phyloP scores from a whole-genome alignment of 2,329 filamentous ascomycete genomes.

The Fusarium hainanense region DNA sequence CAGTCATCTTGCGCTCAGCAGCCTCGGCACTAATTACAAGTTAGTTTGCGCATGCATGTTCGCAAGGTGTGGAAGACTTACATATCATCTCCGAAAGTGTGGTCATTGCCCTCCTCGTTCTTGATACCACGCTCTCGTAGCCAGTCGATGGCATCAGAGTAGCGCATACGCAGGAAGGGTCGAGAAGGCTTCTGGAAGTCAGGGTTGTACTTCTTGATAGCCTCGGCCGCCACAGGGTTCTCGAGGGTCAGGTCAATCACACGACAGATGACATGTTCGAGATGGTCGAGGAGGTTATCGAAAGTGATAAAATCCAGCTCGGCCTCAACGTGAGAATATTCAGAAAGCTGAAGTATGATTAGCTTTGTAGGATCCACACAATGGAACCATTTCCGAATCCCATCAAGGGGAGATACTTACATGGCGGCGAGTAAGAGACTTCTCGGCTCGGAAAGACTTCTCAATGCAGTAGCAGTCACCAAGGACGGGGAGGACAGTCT shows the following conservation, averaged over 20 bases:
- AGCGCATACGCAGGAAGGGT: slow-evolving; percentile 95
- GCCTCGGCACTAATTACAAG: slow-evolving; percentile 74
- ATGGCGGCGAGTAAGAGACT: slow-evolving; percentile 92
- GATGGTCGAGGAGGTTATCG: slow-evolving; percentile 84
- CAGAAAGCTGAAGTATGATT: slow-evolving; percentile 67
- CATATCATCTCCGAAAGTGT: slow-evolving; percentile 96
- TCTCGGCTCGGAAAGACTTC: slow-evolving; percentile 98
- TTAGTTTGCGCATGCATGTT: background rate
- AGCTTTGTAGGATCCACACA: background rate
- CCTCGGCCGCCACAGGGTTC: slow-evolving; percentile 76
- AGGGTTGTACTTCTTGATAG: slow-evolving; percentile 90
- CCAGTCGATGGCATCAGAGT: slow-evolving; percentile 94
- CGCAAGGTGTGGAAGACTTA: background rate
- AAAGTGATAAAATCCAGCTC: slow-evolving; percentile 98
- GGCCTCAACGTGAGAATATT: slow-evolving; percentile 97
- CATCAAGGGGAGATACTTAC: slow-evolving; percentile 16
- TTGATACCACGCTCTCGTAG: slow-evolving; percentile 87
- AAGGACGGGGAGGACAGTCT: slow-evolving; percentile 89
- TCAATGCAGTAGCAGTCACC: slow-evolving; percentile 98
- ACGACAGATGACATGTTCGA: slow-evolving; percentile 87
- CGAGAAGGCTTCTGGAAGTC: slow-evolving; percentile 82
- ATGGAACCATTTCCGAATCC: background rate
- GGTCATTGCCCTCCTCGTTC: slow-evolving; percentile 91
- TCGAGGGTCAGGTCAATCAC: slow-evolving; percentile 82
- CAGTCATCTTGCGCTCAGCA: slow-evolving; percentile 96